These are phyloP conservation scores for Cytidiella melzeri DNA, from an alignment of 768 basidiomycete species.

Conservation along the genomic window DNA sequence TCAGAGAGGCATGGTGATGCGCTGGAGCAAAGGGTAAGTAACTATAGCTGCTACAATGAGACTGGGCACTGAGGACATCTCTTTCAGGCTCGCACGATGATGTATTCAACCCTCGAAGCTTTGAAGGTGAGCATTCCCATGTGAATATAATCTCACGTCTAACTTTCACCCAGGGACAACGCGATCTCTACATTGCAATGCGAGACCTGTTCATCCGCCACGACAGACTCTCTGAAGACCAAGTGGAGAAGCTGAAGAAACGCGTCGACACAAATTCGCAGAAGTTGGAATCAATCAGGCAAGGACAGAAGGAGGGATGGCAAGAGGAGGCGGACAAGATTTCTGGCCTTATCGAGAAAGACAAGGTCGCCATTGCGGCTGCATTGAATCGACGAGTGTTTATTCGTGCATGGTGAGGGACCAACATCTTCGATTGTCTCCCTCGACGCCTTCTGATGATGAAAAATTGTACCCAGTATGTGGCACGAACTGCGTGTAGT, in stretches of 20 bases:
- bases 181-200: constrained; percentile 82
- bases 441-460: background rate
- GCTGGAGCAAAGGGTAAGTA: constrained; percentile 63
- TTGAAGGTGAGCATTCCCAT: constrained; percentile 70
- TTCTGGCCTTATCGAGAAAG: constrained; percentile 68
- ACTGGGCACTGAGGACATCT: background rate
- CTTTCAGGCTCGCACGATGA: constrained; percentile 50
- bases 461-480: constrained; percentile 44
- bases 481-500: constrained; percentile 96
- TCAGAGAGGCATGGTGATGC: constrained; percentile 67
- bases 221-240: constrained; percentile 84
- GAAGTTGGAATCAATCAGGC: constrained; percentile 71
- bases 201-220: constrained; percentile 83
- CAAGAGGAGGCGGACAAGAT: constrained; percentile 79
- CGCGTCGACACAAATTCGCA: constrained; percentile 70
- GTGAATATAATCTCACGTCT: constrained; percentile 5
- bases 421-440: background rate
- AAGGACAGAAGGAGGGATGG: constrained; percentile 76
- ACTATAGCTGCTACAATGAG: background rate
- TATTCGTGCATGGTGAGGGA: constrained; percentile 78
- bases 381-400: constrained; percentile 78
- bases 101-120: constrained; percentile 68
- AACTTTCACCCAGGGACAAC: constrained; percentile 47
- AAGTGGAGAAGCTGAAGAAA: constrained; percentile 83
- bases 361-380: constrained; percentile 73